Base-by-base conservation (phyloP, 768 basidiomycete genomes). In the Mrakia hoshinonis region DNA sequence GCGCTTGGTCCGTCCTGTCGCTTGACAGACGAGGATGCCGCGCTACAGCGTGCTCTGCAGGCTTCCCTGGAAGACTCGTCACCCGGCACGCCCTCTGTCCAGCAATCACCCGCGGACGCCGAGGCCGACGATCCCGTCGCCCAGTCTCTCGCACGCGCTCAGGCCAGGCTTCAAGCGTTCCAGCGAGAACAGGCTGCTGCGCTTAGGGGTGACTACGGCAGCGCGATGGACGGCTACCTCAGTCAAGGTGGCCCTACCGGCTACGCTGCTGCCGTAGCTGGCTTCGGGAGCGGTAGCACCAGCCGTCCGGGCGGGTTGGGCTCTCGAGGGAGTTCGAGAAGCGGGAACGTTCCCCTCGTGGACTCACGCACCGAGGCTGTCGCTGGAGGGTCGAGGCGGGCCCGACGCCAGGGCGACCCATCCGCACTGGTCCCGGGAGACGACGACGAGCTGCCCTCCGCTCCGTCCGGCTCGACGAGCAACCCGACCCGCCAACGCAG, bases 101-200 rank as follows among this genome's bases (percentile, higher is more conserved):
- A 29, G 1, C 61, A 13, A n/a, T 15, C 65, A 18, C 6, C 64
- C 0, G 3, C 38, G 15, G 9, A 51, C 11, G 26, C 34, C 0
- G 4, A 29, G 0, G 54, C 39, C 9, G 39, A 48, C 39, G 67
- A 73, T 48, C 72, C 72, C 10, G 72, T 73, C n/a, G 46, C 65
- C 3, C 26, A 49, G 5, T 73, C 72, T 1, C 52, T 60, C 20
- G 64, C 47, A 1, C 66, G 72, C 20, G 26, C 66, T 18, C 66
- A 68, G 20, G 54, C 54, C 15, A 46, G 43, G 36, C 65, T 73
- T n/a, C 43, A 46, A 10, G 52, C 24, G 6, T 73, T 73, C 48
- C 66, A 73, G 34, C 46, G 58, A 1, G 66, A 73, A 22, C 72
- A 73, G 36, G 66, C 66, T 7, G 66, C 51, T 0, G 72, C 72